Evolutionary conservation across 2,329 filamentous ascomycete species (phyloP).

Genomic region (Aspergillus pseudoviridinutans): DNA sequence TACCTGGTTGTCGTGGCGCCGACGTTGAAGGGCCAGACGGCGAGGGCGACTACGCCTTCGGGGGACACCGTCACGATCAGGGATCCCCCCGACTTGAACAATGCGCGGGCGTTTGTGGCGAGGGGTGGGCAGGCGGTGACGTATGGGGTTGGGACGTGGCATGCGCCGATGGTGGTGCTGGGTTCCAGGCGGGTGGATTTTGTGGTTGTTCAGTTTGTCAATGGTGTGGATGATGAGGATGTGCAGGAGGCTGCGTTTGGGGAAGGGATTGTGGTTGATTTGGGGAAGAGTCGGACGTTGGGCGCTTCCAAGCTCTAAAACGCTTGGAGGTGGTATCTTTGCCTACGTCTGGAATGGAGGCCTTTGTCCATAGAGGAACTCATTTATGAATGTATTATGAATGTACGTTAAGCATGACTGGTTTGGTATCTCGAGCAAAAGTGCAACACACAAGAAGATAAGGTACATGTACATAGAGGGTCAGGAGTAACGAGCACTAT

Average conservation of each 20-base stretch:
- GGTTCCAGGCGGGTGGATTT: conserved; percentile 72
- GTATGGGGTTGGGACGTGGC: conserved; percentile 89
- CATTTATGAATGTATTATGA: background rate
- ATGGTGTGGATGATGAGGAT: conserved; percentile 77
- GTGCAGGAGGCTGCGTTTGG: conserved; percentile 70
- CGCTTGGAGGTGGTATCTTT: background rate
- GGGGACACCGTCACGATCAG: conserved; percentile 32
- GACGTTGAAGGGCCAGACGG: conserved; percentile 50
- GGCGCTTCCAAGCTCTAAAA: background rate
- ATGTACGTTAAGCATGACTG: conserved; percentile 2
- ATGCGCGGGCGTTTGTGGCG: conserved; percentile 74
- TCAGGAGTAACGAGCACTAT: background rate
- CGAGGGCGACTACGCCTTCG: conserved; percentile 27
- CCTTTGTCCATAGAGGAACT: background rate
- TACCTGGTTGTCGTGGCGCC: conserved; percentile 91
- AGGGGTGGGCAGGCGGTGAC: conserved; percentile 78
- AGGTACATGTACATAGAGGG: background rate
- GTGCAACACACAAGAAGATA: background rate
- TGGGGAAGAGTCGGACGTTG: conserved; percentile 9
- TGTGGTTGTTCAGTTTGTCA: conserved; percentile 83
- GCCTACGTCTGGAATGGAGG: background rate
- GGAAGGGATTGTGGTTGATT: conserved; percentile 35
- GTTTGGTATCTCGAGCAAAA: background rate
- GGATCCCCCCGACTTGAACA: conserved; percentile 65
- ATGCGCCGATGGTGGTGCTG: conserved; percentile 91